phyloP scores from a whole-genome alignment of 345 rosid genomes.

The Citrus hindsii region DNA sequence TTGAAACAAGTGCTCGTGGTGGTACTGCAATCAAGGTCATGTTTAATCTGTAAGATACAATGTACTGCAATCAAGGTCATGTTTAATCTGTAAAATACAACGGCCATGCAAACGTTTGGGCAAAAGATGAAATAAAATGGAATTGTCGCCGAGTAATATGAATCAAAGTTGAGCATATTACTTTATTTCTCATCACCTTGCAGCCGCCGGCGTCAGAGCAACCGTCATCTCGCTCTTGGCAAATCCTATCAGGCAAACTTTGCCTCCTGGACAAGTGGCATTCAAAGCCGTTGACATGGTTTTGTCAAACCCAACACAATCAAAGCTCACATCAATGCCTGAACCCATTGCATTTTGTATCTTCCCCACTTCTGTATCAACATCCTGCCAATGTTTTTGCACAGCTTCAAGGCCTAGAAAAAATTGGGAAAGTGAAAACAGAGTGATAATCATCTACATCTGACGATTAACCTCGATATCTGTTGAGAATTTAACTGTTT shows the following conservation, averaged over 20 bases:
- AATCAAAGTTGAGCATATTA: background rate
- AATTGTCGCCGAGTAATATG: background rate
- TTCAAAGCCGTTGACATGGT: conserved; percentile 57
- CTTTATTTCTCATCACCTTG: conserved; percentile 31
- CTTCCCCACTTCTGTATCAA: conserved; percentile 36
- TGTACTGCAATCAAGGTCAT: conserved; percentile 79
- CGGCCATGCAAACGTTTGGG: background rate
- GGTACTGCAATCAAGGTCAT: conserved; percentile 86
- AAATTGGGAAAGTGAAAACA: background rate
- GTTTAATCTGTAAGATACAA: conserved; percentile 58
- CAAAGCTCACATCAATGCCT: conserved; percentile 48
- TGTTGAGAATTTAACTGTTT: conserved; percentile 42
- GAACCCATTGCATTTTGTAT: conserved; percentile 45
- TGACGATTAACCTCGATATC: conserved; percentile 36
- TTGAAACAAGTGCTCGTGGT: conserved; percentile 84
- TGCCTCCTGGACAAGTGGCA: conserved; percentile 57
- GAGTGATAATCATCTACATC: too few species aligned
- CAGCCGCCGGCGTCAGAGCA: conserved; percentile 54
- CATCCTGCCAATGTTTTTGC: conserved; percentile 29
- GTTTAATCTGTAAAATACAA: conserved; percentile 46
- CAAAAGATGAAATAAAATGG: background rate
- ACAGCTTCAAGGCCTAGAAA: background rate
- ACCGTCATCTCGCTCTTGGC: conserved; percentile 52
- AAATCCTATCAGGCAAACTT: conserved; percentile 57
- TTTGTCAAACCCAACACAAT: conserved; percentile 57